These are phyloP conservation scores for Purshia tridentata DNA, from an alignment of 306 rosid genomes.

Conservation along the genomic window DNA sequence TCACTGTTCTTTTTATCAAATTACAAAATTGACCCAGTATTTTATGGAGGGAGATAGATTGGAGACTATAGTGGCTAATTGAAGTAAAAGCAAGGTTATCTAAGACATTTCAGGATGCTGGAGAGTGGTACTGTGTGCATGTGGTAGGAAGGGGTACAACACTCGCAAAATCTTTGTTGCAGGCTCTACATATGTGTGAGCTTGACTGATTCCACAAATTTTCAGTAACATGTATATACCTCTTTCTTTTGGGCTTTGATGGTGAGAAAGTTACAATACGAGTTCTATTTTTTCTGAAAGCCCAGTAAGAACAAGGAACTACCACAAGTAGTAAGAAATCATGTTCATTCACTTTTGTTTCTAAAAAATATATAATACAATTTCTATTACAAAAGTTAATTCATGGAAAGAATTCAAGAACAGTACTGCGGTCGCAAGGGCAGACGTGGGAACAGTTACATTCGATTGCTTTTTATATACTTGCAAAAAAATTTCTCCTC, in stretches of 20 bases:
- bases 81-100: background rate
- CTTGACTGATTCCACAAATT: constrained; percentile 18
- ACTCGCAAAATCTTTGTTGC: constrained; percentile 1
- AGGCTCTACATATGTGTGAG: constrained; percentile 16
- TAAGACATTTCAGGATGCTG: background rate
- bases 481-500: constrained; percentile 53
- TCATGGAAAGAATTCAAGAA: background rate
- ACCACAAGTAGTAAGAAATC: background rate
- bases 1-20: background rate
- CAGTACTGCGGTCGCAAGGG: background rate
- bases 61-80: background rate
- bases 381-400: background rate
- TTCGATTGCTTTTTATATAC: constrained; percentile 36
- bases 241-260: too few species aligned
- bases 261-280: too few species aligned
- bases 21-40: background rate
- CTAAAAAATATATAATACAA: background rate
- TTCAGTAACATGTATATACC: too few species aligned
- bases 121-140: background rate
- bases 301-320: too few species aligned
- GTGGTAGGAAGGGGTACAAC: background rate
- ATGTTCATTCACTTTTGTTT: background rate
- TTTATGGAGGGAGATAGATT: too few species aligned
- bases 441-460: background rate
- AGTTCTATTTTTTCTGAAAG: too few species aligned